Evolutionary conservation across 2,329 filamentous ascomycete genomes (phyloP).

Genomic region (Aspergillus puulaauensis): DNA sequence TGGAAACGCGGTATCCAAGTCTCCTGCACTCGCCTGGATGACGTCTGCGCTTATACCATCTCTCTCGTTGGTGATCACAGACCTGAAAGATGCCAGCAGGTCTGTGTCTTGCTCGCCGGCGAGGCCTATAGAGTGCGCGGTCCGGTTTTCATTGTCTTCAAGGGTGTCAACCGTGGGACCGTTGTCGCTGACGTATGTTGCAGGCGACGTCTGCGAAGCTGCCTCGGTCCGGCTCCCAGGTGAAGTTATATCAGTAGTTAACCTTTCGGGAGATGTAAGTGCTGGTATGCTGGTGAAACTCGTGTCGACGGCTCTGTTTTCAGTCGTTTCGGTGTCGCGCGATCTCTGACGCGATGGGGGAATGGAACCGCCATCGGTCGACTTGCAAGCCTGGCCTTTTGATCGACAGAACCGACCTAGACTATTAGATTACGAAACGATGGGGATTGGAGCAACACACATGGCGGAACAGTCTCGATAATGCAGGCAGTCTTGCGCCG

Average conservation of each 20-base stretch:
- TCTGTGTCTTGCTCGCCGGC: conserved; percentile 50
- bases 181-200: background rate
- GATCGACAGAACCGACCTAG: conserved; percentile 9
- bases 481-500: conserved; percentile 50
- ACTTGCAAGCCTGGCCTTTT: conserved; percentile 4
- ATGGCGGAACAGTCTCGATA: conserved; percentile 46
- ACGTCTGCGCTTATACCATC: conserved; percentile 47
- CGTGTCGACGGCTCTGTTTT: background rate
- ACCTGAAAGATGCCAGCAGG: conserved; percentile 49
- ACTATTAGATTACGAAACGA: background rate
- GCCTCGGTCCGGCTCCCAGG: background rate
- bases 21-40: conserved; percentile 36
- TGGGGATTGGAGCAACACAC: conserved; percentile 23
- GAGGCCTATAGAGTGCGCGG: conserved; percentile 48
- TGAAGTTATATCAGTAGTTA: background rate
- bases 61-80: conserved; percentile 44
- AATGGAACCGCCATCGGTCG: background rate
- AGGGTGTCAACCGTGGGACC: conserved; percentile 27
- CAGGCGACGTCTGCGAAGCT: background rate
- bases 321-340: background rate
- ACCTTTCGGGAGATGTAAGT: background rate
- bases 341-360: background rate
- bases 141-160: conserved; percentile 44
- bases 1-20: conserved; percentile 40
- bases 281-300: background rate